Conservation (phyloP, 2,329 filamentous ascomycete genomes). For the Lizonia empirigonia region DNA sequence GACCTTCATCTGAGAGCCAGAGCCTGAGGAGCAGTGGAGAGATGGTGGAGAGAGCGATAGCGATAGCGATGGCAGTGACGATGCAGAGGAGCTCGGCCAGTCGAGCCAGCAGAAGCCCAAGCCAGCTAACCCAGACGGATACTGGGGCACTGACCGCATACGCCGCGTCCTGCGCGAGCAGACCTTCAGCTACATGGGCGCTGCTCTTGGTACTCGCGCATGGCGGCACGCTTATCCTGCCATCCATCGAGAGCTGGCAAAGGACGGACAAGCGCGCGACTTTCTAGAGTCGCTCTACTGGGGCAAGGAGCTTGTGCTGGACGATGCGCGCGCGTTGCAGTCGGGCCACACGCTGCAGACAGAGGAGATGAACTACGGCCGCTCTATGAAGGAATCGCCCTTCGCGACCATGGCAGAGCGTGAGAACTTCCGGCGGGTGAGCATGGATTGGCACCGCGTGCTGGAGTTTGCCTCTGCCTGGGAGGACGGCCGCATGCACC, state of each 20-base stretch:
- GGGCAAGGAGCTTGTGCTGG: not conserved
- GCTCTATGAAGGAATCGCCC: not conserved
- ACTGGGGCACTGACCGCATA: too few species aligned
- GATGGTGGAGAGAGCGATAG: too few species aligned
- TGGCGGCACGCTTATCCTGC: not conserved
- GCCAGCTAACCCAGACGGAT: too few species aligned
- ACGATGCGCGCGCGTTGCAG: not conserved
- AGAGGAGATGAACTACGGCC: conserved; percentile 1
- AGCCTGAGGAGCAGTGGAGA: too few species aligned
- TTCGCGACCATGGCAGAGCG: not conserved
- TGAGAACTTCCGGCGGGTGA: not conserved
- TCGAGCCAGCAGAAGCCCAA: too few species aligned
- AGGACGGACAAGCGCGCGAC: not conserved
- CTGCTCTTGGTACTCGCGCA: not conserved
- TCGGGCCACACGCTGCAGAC: not conserved
- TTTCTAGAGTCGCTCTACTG: not conserved
- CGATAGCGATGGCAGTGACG: not conserved
- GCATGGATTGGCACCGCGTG: conserved; percentile 1
- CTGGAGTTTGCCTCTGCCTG: too few species aligned
- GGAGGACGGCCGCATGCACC: too few species aligned
- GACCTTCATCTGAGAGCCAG: too few species aligned
- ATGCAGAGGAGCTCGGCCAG: too few species aligned
- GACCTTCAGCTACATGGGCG: too few species aligned
- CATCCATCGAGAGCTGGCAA: conserved; percentile 1
- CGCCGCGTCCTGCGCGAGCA: too few species aligned